Evolutionary conservation across 2,329 filamentous ascomycete genomes (phyloP).

Genomic region (Pseudocercospora vitis): DNA sequence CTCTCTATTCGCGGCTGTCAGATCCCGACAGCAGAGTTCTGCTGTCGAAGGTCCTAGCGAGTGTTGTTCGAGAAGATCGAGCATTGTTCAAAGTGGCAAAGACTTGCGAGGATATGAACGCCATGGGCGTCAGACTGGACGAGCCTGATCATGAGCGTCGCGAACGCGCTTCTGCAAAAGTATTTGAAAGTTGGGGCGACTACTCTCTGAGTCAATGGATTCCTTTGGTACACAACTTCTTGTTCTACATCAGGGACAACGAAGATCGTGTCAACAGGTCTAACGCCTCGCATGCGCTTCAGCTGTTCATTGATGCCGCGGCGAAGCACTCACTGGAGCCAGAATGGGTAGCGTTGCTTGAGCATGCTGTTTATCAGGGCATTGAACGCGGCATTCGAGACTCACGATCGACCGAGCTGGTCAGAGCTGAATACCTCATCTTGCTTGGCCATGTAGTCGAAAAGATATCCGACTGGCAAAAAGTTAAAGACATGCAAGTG

Average conservation of each 20-base stretch:
- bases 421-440: slow-evolving; percentile 77
- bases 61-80: slow-evolving; percentile 65
- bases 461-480: slow-evolving; percentile 66
- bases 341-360: slow-evolving; percentile 57
- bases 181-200: slow-evolving; percentile 64
- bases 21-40: slow-evolving; percentile 74
- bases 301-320: slow-evolving; percentile 67
- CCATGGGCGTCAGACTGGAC: slow-evolving; percentile 72
- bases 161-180: slow-evolving; percentile 69
- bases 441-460: slow-evolving; percentile 78
- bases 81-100: slow-evolving; percentile 63
- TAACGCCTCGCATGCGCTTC: slow-evolving; percentile 79
- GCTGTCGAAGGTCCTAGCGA: slow-evolving; percentile 69
- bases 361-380: slow-evolving; percentile 67
- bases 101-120: slow-evolving; percentile 78
- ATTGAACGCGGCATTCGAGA: slow-evolving; percentile 72
- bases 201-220: slow-evolving; percentile 77
- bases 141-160: slow-evolving; percentile 86
- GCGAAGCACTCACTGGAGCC: slow-evolving; percentile 50
- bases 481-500: slow-evolving; percentile 70
- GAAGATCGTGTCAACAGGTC: slow-evolving; percentile 84
- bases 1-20: slow-evolving; percentile 86
- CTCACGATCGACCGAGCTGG: slow-evolving; percentile 69
- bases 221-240: slow-evolving; percentile 82
- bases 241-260: slow-evolving; percentile 81